Conservation (phyloP, 2,329 filamentous ascomycete genomes). For the Fusarium sublunatum region DNA sequence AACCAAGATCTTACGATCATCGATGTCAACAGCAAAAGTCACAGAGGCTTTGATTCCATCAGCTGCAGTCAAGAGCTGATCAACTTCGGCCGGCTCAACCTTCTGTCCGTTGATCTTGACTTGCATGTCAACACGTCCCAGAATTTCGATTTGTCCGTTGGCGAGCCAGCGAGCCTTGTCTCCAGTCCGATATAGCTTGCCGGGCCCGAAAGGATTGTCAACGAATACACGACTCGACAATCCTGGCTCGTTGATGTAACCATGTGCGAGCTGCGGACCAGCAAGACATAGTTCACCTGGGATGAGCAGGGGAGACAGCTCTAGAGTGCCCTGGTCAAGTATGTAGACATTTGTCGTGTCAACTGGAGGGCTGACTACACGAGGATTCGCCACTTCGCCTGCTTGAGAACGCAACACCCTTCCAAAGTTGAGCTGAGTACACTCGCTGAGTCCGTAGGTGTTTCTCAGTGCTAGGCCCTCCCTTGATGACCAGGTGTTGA, state of each 20-base stretch:
- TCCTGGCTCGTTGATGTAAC: conserved; percentile 30
- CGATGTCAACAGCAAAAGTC: conserved; percentile 13
- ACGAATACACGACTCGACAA: conserved; percentile 23
- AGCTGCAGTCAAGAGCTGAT: background rate
- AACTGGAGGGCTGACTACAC: conserved; percentile 1
- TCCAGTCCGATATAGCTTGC: conserved; percentile 36
- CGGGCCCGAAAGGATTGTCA: conserved; percentile 24
- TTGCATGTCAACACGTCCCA: conserved; percentile 41
- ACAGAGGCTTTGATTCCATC: background rate
- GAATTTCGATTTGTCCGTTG: conserved; percentile 32
- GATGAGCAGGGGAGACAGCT: conserved; percentile 19
- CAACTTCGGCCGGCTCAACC: conserved; percentile 27
- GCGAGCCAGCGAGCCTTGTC: conserved; percentile 33
- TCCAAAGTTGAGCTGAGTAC: conserved; percentile 34
- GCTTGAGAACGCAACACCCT: background rate
- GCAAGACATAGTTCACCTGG: conserved; percentile 38
- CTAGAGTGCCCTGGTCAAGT: conserved; percentile 1
- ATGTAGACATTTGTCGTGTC: conserved; percentile 26
- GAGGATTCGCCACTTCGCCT: conserved; percentile 1
- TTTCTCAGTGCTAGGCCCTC: conserved; percentile 11
- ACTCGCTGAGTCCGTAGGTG: conserved; percentile 39
- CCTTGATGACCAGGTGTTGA: conserved; percentile 12
- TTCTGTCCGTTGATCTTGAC: conserved; percentile 43
- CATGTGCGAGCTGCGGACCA: conserved; percentile 31
- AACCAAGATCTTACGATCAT: conserved; percentile 1